Conservation (phyloP, 139 green algal genomes). For the Haematococcus lacustris region DNA sequence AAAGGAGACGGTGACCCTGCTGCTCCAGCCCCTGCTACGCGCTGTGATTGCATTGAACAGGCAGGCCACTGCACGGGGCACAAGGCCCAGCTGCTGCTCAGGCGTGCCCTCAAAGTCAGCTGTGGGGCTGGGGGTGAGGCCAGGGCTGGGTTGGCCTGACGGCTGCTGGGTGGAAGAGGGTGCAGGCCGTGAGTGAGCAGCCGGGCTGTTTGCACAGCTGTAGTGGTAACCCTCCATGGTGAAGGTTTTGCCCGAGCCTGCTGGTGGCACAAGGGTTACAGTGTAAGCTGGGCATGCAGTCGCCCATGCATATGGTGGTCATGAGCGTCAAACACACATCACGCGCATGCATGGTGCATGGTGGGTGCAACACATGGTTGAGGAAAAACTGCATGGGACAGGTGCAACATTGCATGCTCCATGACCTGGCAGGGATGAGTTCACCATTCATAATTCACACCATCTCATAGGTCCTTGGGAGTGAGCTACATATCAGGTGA, state of each 20-base stretch:
- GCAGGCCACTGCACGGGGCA: constrained; percentile 25
- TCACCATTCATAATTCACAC: too few species aligned
- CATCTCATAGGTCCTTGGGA: too few species aligned
- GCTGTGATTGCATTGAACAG: constrained; percentile 23
- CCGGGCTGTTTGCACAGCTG: constrained; percentile 9
- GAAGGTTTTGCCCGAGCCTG: constrained; percentile 49
- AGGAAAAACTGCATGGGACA: too few species aligned
- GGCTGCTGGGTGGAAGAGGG: background rate
- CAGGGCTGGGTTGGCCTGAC: background rate
- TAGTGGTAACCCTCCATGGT: constrained; percentile 53
- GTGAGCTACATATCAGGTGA: too few species aligned
- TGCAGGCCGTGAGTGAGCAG: background rate
- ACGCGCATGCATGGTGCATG: too few species aligned
- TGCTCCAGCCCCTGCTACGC: background rate
- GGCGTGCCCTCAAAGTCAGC: constrained; percentile 22
- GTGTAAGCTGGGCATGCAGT: background rate
- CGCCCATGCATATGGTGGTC: constrained; percentile 12
- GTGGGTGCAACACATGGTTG: too few species aligned
- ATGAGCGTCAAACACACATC: constrained; percentile 20
- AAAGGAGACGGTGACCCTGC: constrained; percentile 16
- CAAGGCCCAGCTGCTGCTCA: constrained; percentile 33
- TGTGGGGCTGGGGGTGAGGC: background rate
- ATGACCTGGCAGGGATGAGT: too few species aligned
- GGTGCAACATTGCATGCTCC: too few species aligned
- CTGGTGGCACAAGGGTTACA: constrained; percentile 22